These are phyloP conservation scores for Salinomyces thailandicus DNA, from an alignment of 2,329 filamentous ascomycete genomes.

Conservation along the genomic window DNA sequence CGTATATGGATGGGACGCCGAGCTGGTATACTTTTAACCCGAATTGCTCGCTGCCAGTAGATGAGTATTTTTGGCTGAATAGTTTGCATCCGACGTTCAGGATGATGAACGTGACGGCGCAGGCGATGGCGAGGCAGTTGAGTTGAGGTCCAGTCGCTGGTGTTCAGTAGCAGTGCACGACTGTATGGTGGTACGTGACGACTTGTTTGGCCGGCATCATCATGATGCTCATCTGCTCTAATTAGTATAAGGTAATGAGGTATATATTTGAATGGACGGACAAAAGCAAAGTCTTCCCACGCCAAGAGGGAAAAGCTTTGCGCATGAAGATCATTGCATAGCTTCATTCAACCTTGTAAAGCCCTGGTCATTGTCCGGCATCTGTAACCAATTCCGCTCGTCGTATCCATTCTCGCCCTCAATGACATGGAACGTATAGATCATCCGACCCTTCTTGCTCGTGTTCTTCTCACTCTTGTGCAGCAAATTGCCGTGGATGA, in stretches of 20 bases:
- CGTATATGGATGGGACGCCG: conserved; percentile 41
- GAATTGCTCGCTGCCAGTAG: conserved; percentile 45
- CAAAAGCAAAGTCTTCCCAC: too few relatives aligned
- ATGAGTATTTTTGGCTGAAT: conserved; percentile 57
- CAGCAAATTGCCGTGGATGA: conserved; percentile 91
- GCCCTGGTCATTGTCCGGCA: conserved; percentile 54
- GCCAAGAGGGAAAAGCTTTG: too few relatives aligned
- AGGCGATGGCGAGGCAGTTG: conserved; percentile 31
- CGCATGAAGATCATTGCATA: conserved; percentile 2
- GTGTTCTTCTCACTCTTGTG: conserved; percentile 94
- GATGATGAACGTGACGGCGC: conserved; percentile 50
- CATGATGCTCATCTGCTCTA: too few relatives aligned
- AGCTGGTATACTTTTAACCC: conserved; percentile 30
- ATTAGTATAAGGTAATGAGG: too few relatives aligned
- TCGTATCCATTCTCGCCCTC: conserved; percentile 76
- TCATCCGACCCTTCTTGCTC: conserved; percentile 76
- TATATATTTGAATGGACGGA: too few relatives aligned
- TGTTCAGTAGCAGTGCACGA: too few relatives aligned
- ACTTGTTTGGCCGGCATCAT: too few relatives aligned
- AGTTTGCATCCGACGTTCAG: conserved; percentile 53
- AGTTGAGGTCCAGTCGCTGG: too few relatives aligned
- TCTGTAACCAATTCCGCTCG: conserved; percentile 84
- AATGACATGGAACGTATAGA: conserved; percentile 96
- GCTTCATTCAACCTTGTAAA: conserved; percentile 42
- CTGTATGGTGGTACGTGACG: too few relatives aligned